These are phyloP conservation scores for Penicillium maclennaniae DNA, from an alignment of 495 filamentous ascomycete genomes.

Conservation along the genomic window DNA sequence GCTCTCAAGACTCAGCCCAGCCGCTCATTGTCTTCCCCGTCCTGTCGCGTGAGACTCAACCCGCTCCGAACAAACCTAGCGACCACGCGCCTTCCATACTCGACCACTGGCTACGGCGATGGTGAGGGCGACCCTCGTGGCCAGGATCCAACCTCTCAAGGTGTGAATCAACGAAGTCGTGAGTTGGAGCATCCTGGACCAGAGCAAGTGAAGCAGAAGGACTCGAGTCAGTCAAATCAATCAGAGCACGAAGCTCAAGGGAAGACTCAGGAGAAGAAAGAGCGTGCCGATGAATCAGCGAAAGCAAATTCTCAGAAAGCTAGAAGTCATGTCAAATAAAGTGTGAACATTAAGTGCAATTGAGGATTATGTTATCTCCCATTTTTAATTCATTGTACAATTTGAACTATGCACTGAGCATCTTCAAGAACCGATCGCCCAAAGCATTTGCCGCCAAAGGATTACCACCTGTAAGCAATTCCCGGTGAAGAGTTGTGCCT, in stretches of 20 bases:
- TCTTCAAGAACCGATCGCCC: conserved; percentile 29
- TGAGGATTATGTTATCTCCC: too few relatives aligned
- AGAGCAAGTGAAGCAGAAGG: not conserved
- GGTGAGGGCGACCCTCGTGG: conserved; percentile 1
- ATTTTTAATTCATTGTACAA: not conserved
- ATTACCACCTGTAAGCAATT: conserved; percentile 29
- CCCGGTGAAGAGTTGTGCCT: conserved; percentile 23
- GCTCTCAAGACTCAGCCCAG: not conserved
- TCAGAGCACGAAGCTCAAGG: not conserved
- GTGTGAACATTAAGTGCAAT: not conserved
- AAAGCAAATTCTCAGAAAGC: not conserved
- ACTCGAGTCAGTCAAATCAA: not conserved
- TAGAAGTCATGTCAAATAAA: not conserved
- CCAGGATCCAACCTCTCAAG: conserved; percentile 2
- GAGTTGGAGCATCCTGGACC: conserved; percentile 16
- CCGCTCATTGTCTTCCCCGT: not conserved
- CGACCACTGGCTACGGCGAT: conserved; percentile 8
- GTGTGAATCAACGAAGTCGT: conserved; percentile 8
- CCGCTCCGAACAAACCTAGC: not conserved
- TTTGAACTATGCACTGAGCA: conserved; percentile 26
- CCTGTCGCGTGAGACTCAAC: not conserved
- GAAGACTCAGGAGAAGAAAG: not conserved
- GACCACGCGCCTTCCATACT: not conserved
- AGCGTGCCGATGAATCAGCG: not conserved
- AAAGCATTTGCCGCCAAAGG: conserved; percentile 28